phyloP scores from a whole-genome alignment of 208 protist genomes.

The Phytomonas sp. region DNA sequence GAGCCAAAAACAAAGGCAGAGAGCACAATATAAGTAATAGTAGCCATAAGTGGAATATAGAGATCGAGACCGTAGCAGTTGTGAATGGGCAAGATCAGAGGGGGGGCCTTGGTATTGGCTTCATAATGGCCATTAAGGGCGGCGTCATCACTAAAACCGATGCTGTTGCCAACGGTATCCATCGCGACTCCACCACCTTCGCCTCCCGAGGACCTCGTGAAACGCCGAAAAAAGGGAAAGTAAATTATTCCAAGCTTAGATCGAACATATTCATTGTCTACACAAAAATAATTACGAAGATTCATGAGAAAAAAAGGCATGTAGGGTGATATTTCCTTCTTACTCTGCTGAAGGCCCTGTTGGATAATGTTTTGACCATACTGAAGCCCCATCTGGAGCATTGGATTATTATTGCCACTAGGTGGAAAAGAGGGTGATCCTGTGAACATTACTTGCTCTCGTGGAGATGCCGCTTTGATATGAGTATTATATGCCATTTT shows the following conservation, averaged over 20 bases:
- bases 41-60: slow-evolving; percentile 81
- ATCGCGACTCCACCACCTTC: slow-evolving; percentile 11
- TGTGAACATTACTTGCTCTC: too few relatives aligned
- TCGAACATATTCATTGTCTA: slow-evolving; percentile 75
- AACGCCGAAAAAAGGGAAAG: slow-evolving; percentile 53
- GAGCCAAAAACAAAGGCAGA: slow-evolving; percentile 50
- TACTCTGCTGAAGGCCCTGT: slow-evolving; percentile 45
- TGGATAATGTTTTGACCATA: slow-evolving; percentile 71
- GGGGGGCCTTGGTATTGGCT: neutral
- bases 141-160: neutral
- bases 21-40: slow-evolving; percentile 72
- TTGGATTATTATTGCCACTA: slow-evolving; percentile 21
- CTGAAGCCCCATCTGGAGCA: slow-evolving; percentile 69
- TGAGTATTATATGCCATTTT: too few relatives aligned
- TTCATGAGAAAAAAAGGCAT: slow-evolving; percentile 38
- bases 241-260: slow-evolving; percentile 57
- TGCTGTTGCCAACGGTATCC: neutral
- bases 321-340: slow-evolving; percentile 41
- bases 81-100: slow-evolving; percentile 29
- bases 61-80: slow-evolving; percentile 61
- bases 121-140: slow-evolving; percentile 10
- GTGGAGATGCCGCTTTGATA: too few relatives aligned
- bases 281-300: slow-evolving; percentile 58
- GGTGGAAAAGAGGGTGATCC: too few relatives aligned
- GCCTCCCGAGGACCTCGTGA: slow-evolving; percentile 7